Base-by-base conservation (phyloP, 345 rosid genomes). In the Eucalyptus microcorys region DNA sequence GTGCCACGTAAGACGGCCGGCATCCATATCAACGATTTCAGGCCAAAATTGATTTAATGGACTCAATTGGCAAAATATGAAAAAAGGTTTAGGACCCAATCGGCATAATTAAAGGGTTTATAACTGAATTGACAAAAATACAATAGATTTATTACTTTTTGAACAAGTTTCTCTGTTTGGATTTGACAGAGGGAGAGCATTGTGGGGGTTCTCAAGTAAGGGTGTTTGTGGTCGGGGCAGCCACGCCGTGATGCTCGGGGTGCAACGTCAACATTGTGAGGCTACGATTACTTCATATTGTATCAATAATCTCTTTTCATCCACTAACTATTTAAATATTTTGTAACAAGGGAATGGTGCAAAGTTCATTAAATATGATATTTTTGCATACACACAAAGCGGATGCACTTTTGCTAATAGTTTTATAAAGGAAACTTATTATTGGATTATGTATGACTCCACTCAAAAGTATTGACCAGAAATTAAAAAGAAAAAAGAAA, bases 1-100 rank as follows among this genome's bases (percentile, higher is more conserved):
- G 52, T 49, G 52, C 0, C 19, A 49, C 0, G 3, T 49, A 1
- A 49, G 52, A 49, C 0, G 7, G 3, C 52, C 0, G 1, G 19
- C 52, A 49, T 49, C 3, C 52, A 49, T 16, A n/a, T n/a, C n/a
- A n/a, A n/a, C n/a, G n/a, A n/a, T n/a, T n/a, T n/a, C n/a, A n/a
- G n/a, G n/a, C n/a, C n/a, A 53, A 53, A 53, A 53, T 53, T 53
- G 57, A 21, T 21, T 53, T 26, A 21, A 53, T 53, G 4, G 4
- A 53, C 0, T 53, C 3, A 53, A 53, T 53, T 53, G 57, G 10
- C 5, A 53, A 53, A 53, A 53, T 53, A 17, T 53, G 24, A 52
- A 19, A 19, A 52, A 19, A 52, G 1, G 7, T 15, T 49, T 49
- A 15, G 1, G 7, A 15, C 3, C 1, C 52, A 49, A 49, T 15